Evolutionary conservation across 2,329 filamentous ascomycete species (phyloP), one percentile per base, ranked within the genome.

Genomic region (Botryotinia convoluta): DNA sequence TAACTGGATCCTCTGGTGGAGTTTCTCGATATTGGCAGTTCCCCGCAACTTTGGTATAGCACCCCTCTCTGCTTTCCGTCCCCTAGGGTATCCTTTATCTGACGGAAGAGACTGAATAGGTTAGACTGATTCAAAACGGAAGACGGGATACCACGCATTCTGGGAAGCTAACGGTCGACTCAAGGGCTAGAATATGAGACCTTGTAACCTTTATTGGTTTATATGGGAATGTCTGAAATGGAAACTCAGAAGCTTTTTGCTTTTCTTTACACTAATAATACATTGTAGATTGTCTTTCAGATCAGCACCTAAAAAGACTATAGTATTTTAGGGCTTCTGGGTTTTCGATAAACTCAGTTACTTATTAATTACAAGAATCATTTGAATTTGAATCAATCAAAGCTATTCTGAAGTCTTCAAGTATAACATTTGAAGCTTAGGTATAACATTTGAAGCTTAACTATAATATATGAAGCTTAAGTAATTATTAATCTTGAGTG

Each of bases 121-220:
- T 39, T 54, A 54, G 26, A 39, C 18, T 39, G 64, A 39, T 54
- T 54, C 32, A 39, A 48, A 29, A 29, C 22, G 45, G 45, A 39
- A 54, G 64, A 22, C 48, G 48, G 32, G 10, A 68, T 32, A 42
- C 35, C 12, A 54, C 48, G 37, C 22, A 68, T 20, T 37, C 48
- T 42, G 54, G 48, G 48, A 29, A 57, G 48, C 29, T 29, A 68
- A 68, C 18, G 48, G 48, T 57, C 26, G 22, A 57, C 35, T 42
- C 18, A 20, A 68, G 45, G 45, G 48, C 32, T 57, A 57, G 45
- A 54, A 39, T 39, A 39, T 20, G 29, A n/a, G 32, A 54, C 45
- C 64, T 39, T 67, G 64, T 29, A 54, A 18, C 37, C 61, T 63
- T 63, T 63, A 42, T 65, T 65, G n/a, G 12, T 65, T 65, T 57